These are phyloP conservation scores for Xylariaceae sp. DNA, from an alignment of 2,329 filamentous ascomycete genomes.

Conservation along the genomic window DNA sequence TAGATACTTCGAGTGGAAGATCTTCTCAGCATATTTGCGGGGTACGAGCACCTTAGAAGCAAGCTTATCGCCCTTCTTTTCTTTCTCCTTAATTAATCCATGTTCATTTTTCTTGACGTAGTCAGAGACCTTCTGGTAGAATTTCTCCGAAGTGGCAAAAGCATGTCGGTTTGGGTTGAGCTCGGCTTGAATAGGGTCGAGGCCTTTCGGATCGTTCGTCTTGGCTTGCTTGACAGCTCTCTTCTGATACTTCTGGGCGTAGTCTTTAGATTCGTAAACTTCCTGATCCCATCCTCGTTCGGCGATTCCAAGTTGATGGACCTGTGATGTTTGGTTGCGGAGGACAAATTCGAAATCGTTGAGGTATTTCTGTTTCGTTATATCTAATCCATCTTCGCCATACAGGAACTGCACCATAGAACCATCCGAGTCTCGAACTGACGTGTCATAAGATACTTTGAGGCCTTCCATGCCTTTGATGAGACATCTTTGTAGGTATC, in stretches of 20 bases:
- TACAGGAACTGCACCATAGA: constrained; percentile 95
- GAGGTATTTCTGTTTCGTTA: constrained; percentile 92
- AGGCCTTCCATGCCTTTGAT: constrained; percentile 99
- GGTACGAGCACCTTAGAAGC: constrained; percentile 38
- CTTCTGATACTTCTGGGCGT: constrained; percentile 81
- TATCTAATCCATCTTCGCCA: constrained; percentile 93
- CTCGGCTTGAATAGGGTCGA: constrained; percentile 76
- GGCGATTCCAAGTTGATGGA: constrained; percentile 75
- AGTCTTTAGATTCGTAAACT: constrained; percentile 59
- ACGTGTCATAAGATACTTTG: constrained; percentile 89
- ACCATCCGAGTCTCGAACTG: constrained; percentile 92
- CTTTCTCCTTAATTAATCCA: constrained; percentile 61
- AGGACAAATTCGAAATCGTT: constrained; percentile 89
- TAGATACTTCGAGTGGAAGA: constrained; percentile 92
- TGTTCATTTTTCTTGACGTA: constrained; percentile 82
- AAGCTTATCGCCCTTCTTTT: constrained; percentile 44
- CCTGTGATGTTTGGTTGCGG: constrained; percentile 82
- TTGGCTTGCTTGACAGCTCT: constrained; percentile 77
- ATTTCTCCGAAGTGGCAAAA: constrained; percentile 89
- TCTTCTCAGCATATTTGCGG: constrained; percentile 77
- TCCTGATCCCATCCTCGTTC: constrained; percentile 49
- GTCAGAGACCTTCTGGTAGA: constrained; percentile 73
- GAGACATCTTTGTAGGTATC: constrained; percentile 93
- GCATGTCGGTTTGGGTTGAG: constrained; percentile 79
- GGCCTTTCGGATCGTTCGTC: constrained; percentile 60